Evolutionary conservation across 2,329 filamentous ascomycete genomes (phyloP).

Genomic region (Sarocladium brachiariae): DNA sequence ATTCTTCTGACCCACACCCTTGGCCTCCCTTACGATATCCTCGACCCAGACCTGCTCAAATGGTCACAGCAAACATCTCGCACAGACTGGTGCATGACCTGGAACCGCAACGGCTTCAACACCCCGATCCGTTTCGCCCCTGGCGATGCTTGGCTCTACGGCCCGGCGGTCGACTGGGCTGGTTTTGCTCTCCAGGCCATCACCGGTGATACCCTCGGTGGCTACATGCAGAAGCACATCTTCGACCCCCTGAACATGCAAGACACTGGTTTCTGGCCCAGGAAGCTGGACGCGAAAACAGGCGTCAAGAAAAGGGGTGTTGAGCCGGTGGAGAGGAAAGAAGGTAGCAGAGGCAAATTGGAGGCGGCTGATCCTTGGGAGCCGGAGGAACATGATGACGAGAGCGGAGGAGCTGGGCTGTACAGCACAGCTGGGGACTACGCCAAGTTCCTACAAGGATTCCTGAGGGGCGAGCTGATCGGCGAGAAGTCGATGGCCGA

Average conservation of each 20-base stretch:
- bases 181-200: slow-evolving; percentile 35
- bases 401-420: slow-evolving; percentile 37
- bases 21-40: slow-evolving; percentile 37
- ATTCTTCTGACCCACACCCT: slow-evolving; percentile 43
- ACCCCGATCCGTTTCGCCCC: slow-evolving; percentile 38
- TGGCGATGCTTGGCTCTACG: slow-evolving; percentile 43
- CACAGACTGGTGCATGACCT: slow-evolving; percentile 21
- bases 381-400: slow-evolving; percentile 25
- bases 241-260: slow-evolving; percentile 29
- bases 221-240: slow-evolving; percentile 30
- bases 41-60: slow-evolving; percentile 29
- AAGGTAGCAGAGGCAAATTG: slow-evolving; percentile 13
- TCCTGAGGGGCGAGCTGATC: slow-evolving; percentile 27
- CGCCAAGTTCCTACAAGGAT: slow-evolving; percentile 24
- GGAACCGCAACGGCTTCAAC: slow-evolving; percentile 29
- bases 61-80: slow-evolving; percentile 33
- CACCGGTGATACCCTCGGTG: slow-evolving; percentile 28
- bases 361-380: slow-evolving; percentile 13
- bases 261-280: slow-evolving; percentile 31
- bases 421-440: slow-evolving; percentile 36
- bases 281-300: slow-evolving; percentile 11
- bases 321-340: slow-evolving; percentile 17
- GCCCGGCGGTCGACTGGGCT: slow-evolving; percentile 39
- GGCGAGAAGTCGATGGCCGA: slow-evolving; percentile 21
- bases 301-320: slow-evolving; percentile 13